A percentile compares a stretch with the other conserved stretches of the same genome.
Evolutionary conservation across 176 grass and related monocot species (phyloP).

Genomic region (Oryza coarctata): DNA sequence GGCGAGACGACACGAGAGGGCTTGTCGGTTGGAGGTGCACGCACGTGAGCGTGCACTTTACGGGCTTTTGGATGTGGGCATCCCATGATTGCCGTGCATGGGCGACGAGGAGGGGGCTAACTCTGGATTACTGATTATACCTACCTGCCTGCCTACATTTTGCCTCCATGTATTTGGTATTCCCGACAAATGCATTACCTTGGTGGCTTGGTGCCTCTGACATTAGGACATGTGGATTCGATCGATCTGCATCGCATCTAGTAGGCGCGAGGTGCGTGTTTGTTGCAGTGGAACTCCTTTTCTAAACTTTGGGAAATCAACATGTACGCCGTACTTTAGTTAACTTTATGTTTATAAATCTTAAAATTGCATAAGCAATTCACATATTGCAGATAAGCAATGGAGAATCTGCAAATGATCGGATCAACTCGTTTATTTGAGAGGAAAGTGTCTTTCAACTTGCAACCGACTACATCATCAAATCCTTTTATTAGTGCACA

Average conservation of each 20-base stretch:
- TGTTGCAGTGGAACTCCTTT: background rate
- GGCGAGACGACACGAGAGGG: background rate
- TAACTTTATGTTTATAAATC: background rate
- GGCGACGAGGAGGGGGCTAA: background rate
- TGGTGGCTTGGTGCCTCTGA: too few relatives aligned
- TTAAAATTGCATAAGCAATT: background rate
- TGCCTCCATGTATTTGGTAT: background rate
- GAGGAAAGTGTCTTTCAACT: background rate
- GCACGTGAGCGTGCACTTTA: conserved; percentile 29
- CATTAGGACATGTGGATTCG: background rate
- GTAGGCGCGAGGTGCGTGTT: background rate
- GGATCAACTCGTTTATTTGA: too few relatives aligned
- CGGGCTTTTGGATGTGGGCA: conserved; percentile 25
- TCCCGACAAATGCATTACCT: background rate
- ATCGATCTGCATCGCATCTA: background rate
- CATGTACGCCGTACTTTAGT: background rate
- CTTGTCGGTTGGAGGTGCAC: background rate
- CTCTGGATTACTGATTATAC: background rate
- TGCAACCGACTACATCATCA: background rate
- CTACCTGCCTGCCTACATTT: background rate
- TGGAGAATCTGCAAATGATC: background rate
- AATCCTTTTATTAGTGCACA: background rate
- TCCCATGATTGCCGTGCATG: conserved; percentile 40
- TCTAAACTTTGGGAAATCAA: background rate
- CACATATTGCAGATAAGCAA: background rate